These are phyloP conservation scores for Hypoxylon sp. DNA, from an alignment of 2,329 filamentous ascomycete species.

Conservation along the genomic window DNA sequence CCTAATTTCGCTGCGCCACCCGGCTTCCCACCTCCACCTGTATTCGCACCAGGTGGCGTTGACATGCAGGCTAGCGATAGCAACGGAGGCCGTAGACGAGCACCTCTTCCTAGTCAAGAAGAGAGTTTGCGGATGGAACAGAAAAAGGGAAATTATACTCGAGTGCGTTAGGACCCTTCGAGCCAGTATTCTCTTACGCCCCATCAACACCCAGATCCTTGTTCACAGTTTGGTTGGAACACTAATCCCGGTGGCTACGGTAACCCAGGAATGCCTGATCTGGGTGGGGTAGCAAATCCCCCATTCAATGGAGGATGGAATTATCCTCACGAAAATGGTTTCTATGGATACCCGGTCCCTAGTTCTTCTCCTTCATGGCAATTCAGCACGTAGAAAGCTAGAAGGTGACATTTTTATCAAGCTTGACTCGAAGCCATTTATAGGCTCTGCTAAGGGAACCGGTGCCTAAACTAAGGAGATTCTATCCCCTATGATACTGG, in stretches of 20 bases:
- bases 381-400: conserved; percentile 1
- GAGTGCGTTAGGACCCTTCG: conserved; percentile 57
- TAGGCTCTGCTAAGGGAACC: neutral
- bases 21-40: conserved; percentile 51
- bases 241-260: neutral
- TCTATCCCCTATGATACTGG: neutral
- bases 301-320: neutral
- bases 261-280: neutral
- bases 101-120: conserved; percentile 83
- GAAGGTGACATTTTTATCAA: neutral
- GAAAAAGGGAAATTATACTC: conserved; percentile 71
- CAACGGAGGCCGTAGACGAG: conserved; percentile 62
- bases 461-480: neutral
- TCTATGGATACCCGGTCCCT: neutral
- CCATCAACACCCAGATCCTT: neutral
- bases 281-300: neutral
- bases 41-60: conserved; percentile 38
- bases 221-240: neutral
- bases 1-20: conserved; percentile 57
- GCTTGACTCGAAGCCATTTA: neutral
- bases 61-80: conserved; percentile 39
- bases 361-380: neutral
- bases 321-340: neutral
- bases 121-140: conserved; percentile 86
- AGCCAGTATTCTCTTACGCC: neutral